Conservation (phyloP, 805 yeast species). For the Pachysolen tannophilus region DNA sequence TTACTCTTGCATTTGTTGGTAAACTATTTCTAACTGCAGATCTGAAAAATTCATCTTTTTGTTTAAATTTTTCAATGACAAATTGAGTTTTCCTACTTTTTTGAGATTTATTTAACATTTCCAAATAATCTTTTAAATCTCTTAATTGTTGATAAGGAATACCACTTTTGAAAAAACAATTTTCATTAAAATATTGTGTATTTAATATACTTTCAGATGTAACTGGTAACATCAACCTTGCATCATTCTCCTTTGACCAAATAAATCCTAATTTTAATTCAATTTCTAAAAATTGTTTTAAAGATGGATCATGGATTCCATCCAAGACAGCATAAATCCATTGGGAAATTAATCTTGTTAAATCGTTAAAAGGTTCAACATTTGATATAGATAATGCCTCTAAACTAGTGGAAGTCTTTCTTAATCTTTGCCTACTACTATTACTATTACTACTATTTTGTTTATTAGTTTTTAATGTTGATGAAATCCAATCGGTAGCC, state of each 20-base stretch:
- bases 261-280: constrained; percentile 72
- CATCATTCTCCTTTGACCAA: constrained; percentile 54
- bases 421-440: not conserved
- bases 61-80: constrained; percentile 51
- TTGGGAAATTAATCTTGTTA: constrained; percentile 73
- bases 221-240: constrained; percentile 56
- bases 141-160: constrained; percentile 55
- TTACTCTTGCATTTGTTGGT: constrained; percentile 57
- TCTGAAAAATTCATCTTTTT: constrained; percentile 55
- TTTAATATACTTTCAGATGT: constrained; percentile 56
- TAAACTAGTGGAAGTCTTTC: constrained; percentile 2
- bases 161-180: constrained; percentile 55
- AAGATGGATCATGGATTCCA: constrained; percentile 43
- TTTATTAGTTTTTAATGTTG: constrained; percentile 19
- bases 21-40: constrained; percentile 56
- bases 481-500: constrained; percentile 76
- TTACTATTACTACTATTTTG: not conserved
- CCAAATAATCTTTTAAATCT: constrained; percentile 46
- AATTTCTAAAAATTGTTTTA: constrained; percentile 51
- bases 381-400: constrained; percentile 53
- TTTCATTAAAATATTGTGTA: constrained; percentile 41
- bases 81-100: constrained; percentile 48
- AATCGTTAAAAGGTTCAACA: constrained; percentile 69
- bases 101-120: constrained; percentile 42
- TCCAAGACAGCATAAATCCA: constrained; percentile 86